Evolutionary conservation across 73 alveolate genomes (phyloP).

Genomic region (Durusdinium trenchii): DNA sequence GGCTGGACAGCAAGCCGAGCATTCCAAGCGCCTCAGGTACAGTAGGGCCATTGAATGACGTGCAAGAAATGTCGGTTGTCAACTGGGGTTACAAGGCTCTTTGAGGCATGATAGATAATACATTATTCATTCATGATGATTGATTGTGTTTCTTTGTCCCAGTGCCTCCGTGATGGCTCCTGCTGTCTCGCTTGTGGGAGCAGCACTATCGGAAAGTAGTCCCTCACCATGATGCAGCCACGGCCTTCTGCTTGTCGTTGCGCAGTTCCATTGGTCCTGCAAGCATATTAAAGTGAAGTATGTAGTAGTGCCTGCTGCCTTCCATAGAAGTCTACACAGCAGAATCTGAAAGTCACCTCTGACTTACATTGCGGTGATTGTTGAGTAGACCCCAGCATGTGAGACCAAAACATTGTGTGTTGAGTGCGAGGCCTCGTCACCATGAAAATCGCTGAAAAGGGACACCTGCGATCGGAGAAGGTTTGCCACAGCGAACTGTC

Average conservation of each 20-base stretch:
- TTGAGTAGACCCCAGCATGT: no score
- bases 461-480: background rate
- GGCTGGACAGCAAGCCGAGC: slow-evolving; percentile 6
- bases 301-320: background rate
- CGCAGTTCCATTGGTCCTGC: slow-evolving; percentile 49
- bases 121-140: no score
- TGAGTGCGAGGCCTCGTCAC: slow-evolving; percentile 12
- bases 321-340: no score
- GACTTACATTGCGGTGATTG: no score
- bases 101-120: no score
- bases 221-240: slow-evolving; percentile 36
- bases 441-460: slow-evolving; percentile 42
- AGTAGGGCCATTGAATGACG: no score
- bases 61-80: no score
- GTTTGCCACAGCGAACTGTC: background rate
- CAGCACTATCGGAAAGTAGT: background rate
- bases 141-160: no score
- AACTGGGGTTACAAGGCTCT: no score
- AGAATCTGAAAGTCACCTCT: no score
- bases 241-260: background rate
- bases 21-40: slow-evolving; percentile 40
- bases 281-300: background rate
- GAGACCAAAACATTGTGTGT: no score
- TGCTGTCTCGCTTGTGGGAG: background rate
- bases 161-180: slow-evolving; percentile 31